A percentile compares a stretch with the other conserved stretches of the same genome.
phyloP scores from a whole-genome alignment of 805 yeast genomes.

The Candida suzukii region DNA sequence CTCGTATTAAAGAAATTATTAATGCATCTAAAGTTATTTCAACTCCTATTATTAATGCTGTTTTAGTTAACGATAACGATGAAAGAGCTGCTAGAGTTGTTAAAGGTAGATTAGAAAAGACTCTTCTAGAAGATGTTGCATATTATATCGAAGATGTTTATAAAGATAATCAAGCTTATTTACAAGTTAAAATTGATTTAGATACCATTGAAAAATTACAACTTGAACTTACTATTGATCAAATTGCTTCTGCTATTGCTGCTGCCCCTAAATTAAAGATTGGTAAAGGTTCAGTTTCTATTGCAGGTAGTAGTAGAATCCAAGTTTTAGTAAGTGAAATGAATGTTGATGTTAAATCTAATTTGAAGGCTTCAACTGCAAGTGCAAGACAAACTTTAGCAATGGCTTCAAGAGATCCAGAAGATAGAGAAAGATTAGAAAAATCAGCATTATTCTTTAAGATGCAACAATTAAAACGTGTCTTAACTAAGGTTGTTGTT shows the following conservation, averaged over 20 bases:
- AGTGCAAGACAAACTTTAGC: constrained; percentile 23
- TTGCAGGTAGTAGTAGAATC: constrained; percentile 58
- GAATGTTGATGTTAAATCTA: constrained; percentile 30
- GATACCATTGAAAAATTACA: constrained; percentile 84
- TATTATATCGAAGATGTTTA: constrained; percentile 92
- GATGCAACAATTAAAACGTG: constrained; percentile 84
- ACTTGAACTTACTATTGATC: constrained; percentile 79
- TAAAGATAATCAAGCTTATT: constrained; percentile 65
- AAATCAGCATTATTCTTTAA: constrained; percentile 65
- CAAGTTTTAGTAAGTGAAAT: constrained; percentile 54
- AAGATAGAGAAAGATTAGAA: constrained; percentile 28
- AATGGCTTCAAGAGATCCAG: constrained; percentile 25
- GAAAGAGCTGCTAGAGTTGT: constrained; percentile 98
- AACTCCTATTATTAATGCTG: constrained; percentile 94
- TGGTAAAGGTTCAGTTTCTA: constrained; percentile 58
- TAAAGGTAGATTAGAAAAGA: constrained; percentile 94
- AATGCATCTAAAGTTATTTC: constrained; percentile 93
- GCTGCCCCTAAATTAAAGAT: constrained; percentile 88
- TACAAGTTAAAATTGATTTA: constrained; percentile 76
- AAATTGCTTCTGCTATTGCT: constrained; percentile 75
- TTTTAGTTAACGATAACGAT: constrained; percentile 84
- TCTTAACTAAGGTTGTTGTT: constrained; percentile 80
- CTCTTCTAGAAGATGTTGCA: constrained; percentile 78
- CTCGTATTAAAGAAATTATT: constrained; percentile 97
- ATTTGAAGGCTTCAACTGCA: constrained; percentile 34